Conservation (phyloP, 116 monocot species). For the Posidonia oceanica region DNA sequence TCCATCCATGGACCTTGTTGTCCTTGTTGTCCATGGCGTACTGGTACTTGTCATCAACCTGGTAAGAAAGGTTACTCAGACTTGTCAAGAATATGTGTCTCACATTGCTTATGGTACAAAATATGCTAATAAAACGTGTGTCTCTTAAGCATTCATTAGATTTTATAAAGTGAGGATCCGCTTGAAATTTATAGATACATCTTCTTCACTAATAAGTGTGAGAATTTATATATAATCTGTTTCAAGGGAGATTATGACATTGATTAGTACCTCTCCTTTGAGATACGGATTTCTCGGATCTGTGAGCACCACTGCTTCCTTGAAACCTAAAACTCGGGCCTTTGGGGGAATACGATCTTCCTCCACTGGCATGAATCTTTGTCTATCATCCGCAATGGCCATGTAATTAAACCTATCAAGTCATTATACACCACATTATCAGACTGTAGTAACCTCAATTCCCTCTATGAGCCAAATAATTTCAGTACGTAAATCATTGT, state of each 20-base stretch:
- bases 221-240: too few relatives aligned
- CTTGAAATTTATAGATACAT: too few relatives aligned
- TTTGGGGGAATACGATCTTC: conserved; percentile 16
- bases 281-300: conserved; percentile 3
- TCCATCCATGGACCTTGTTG: conserved; percentile 90
- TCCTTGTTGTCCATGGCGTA: conserved; percentile 79
- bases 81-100: background rate
- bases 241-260: too few relatives aligned
- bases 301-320: conserved; percentile 21
- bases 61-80: background rate
- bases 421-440: too few relatives aligned
- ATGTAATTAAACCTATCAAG: conserved; percentile 30
- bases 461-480: too few relatives aligned
- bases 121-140: too few relatives aligned
- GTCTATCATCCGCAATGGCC: conserved; percentile 27
- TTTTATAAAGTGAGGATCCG: too few relatives aligned
- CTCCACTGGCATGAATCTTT: conserved; percentile 28
- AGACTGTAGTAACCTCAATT: too few relatives aligned
- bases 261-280: conserved; percentile 14
- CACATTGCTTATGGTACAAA: too few relatives aligned
- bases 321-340: conserved; percentile 8
- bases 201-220: too few relatives aligned
- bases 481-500: too few relatives aligned
- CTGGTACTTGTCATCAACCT: conserved; percentile 94
- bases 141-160: too few relatives aligned